These are phyloP conservation scores for Aspergillus sp. DNA, from an alignment of 2,329 filamentous ascomycete genomes.

Conservation along the genomic window DNA sequence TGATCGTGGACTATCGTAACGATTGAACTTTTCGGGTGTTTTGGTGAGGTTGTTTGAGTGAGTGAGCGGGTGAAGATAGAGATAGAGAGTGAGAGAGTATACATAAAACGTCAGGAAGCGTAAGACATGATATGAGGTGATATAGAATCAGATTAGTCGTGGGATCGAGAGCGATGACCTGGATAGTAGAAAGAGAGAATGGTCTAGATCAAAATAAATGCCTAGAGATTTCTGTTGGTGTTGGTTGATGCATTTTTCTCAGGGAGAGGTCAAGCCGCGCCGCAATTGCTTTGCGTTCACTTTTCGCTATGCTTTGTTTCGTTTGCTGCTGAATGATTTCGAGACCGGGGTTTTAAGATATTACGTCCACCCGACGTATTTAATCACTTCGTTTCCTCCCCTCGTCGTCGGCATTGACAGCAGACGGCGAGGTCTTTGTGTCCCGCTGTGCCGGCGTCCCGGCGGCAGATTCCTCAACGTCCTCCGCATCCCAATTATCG, in stretches of 20 bases:
- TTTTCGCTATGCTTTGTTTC: not conserved
- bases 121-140: not conserved
- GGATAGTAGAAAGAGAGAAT: not conserved
- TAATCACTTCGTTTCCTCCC: constrained; percentile 35
- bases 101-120: not conserved
- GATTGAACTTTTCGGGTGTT: not conserved
- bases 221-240: not conserved
- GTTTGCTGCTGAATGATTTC: not conserved
- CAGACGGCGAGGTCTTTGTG: constrained; percentile 21
- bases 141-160: not conserved
- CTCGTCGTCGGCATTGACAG: constrained; percentile 22
- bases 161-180: not conserved
- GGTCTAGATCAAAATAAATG: not conserved
- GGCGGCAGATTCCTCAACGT: constrained; percentile 29
- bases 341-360: not conserved
- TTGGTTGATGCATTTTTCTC: not conserved
- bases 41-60: not conserved
- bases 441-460: constrained; percentile 4
- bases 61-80: not conserved
- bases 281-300: not conserved
- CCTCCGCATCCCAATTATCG: constrained; percentile 65
- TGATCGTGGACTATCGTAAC: not conserved
- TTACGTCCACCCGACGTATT: not conserved
- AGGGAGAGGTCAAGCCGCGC: not conserved
- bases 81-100: not conserved